Conservation (phyloP, 805 yeast genomes). For the Starmerella apicola region DNA sequence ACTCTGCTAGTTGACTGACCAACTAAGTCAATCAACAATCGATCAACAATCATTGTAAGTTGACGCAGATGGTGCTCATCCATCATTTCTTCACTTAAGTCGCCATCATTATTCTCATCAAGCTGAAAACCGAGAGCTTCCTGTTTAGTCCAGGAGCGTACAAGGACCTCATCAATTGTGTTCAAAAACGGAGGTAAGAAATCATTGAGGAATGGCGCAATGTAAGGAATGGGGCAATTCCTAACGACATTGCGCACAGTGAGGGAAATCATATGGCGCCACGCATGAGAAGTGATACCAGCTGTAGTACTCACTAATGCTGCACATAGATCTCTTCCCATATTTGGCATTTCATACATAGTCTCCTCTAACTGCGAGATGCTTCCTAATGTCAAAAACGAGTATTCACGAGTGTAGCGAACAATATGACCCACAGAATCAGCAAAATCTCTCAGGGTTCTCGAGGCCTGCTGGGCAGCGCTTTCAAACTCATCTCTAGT, state of each 20-base stretch:
- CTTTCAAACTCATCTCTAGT: constrained; percentile 88
- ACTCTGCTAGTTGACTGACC: constrained; percentile 56
- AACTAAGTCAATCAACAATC: constrained; percentile 74
- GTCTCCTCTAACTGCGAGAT: constrained; percentile 83
- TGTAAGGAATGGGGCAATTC: constrained; percentile 67
- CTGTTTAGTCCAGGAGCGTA: constrained; percentile 63
- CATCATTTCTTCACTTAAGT: constrained; percentile 94
- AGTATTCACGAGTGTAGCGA: constrained; percentile 91
- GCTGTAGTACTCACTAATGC: constrained; percentile 65
- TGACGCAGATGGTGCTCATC: constrained; percentile 91
- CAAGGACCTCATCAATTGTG: constrained; percentile 62
- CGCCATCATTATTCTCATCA: constrained; percentile 50
- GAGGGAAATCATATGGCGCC: constrained; percentile 92
- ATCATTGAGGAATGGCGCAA: constrained; percentile 57
- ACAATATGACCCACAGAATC: constrained; percentile 95
- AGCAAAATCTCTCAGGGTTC: constrained; percentile 89
- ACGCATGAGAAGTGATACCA: constrained; percentile 86
- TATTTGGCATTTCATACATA: constrained; percentile 70
- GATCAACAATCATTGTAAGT: constrained; percentile 79
- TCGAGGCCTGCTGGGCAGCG: constrained; percentile 87
- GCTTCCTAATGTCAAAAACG: constrained; percentile 78
- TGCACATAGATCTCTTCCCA: constrained; percentile 64
- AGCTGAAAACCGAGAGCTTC: constrained; percentile 35
- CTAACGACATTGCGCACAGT: constrained; percentile 77
- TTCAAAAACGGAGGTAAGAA: constrained; percentile 65